These are phyloP conservation scores for Eustoma russellianum DNA, from an alignment of 257 asterid species.

Conservation along the genomic window DNA sequence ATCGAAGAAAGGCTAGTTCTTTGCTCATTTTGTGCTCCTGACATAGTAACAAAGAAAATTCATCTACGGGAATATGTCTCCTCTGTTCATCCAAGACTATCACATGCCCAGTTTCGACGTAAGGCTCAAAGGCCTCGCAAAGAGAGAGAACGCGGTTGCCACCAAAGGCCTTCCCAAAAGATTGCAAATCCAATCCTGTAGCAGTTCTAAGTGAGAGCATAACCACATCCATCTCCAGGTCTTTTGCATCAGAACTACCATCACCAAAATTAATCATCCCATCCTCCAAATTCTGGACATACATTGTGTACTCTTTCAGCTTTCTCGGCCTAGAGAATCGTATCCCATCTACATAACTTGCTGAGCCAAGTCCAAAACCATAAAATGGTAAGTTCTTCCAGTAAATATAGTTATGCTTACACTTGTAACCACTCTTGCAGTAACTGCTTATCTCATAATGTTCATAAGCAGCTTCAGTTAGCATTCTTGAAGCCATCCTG, in stretches of 20 bases:
- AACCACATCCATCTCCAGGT: slow-evolving; percentile 55
- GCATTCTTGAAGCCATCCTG: slow-evolving; percentile 69
- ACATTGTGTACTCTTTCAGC: slow-evolving; percentile 46
- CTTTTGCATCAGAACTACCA: slow-evolving; percentile 1
- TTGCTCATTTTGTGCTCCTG: slow-evolving; percentile 16
- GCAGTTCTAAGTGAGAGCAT: slow-evolving; percentile 89
- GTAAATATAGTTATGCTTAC: slow-evolving; percentile 80
- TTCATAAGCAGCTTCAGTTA: slow-evolving; percentile 56
- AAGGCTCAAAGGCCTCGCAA: slow-evolving; percentile 45
- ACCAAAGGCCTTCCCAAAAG: slow-evolving; percentile 60
- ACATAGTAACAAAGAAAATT: slow-evolving; percentile 20
- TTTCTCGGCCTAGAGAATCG: slow-evolving; percentile 85
- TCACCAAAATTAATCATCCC: slow-evolving; percentile 16
- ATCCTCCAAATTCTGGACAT: slow-evolving; percentile 52
- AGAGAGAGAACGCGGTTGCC: slow-evolving; percentile 36
- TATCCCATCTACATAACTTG: slow-evolving; percentile 57
- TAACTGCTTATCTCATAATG: slow-evolving; percentile 95
- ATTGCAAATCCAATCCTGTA: slow-evolving; percentile 67
- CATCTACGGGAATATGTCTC: slow-evolving; percentile 32
- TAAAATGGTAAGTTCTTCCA: slow-evolving; percentile 76
- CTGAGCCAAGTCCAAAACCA: slow-evolving; percentile 90
- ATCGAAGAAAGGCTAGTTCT: slow-evolving; percentile 42
- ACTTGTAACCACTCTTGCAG: slow-evolving; percentile 62
- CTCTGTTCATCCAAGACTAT: slow-evolving; percentile 46
- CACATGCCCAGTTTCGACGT: slow-evolving; percentile 61